A percentile compares a stretch with the other conserved stretches of the same genome.
phyloP scores from a whole-genome alignment of 768 basidiomycete genomes.

The Rhodotorula toruloides region DNA sequence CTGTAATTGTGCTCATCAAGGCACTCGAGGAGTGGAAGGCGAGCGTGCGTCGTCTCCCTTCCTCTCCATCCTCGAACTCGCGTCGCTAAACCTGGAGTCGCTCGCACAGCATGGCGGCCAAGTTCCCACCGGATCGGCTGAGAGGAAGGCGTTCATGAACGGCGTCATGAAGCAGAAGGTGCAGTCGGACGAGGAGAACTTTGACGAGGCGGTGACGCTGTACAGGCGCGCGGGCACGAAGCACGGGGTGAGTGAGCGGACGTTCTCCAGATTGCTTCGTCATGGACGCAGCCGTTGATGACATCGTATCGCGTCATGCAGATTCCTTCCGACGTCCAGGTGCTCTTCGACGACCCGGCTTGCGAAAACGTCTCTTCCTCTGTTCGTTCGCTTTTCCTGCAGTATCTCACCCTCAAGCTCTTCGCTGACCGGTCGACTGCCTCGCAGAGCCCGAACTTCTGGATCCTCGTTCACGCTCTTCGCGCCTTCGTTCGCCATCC shows the following conservation, averaged over 20 bases:
- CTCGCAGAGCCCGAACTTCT: constrained; percentile 61
- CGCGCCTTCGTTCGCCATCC: constrained; percentile 54
- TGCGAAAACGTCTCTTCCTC: constrained; percentile 51
- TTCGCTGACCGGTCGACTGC: not conserved
- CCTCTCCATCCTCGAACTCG: not conserved
- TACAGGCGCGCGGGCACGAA: constrained; percentile 51
- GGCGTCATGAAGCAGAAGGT: constrained; percentile 59
- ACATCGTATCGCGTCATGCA: constrained; percentile 29
- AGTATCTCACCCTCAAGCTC: not conserved
- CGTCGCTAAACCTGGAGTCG: not conserved
- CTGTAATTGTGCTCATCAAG: constrained; percentile 78
- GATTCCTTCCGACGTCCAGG: constrained; percentile 64
- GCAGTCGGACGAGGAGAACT: constrained; percentile 81
- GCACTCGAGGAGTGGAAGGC: constrained; percentile 77
- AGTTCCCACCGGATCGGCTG: constrained; percentile 56
- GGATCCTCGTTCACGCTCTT: constrained; percentile 70
- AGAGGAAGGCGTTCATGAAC: constrained; percentile 74
- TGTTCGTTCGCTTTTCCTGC: constrained; percentile 41
- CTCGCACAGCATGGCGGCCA: constrained; percentile 60
- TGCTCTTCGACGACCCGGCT: constrained; percentile 61
- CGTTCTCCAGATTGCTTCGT: not conserved
- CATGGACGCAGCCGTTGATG: not conserved
- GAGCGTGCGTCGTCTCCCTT: constrained; percentile 51
- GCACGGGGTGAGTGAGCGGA: not conserved
- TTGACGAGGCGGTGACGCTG: constrained; percentile 86